Conservation (phyloP, 352 stramenopile genomes). For the Pythium monospermum region DNA sequence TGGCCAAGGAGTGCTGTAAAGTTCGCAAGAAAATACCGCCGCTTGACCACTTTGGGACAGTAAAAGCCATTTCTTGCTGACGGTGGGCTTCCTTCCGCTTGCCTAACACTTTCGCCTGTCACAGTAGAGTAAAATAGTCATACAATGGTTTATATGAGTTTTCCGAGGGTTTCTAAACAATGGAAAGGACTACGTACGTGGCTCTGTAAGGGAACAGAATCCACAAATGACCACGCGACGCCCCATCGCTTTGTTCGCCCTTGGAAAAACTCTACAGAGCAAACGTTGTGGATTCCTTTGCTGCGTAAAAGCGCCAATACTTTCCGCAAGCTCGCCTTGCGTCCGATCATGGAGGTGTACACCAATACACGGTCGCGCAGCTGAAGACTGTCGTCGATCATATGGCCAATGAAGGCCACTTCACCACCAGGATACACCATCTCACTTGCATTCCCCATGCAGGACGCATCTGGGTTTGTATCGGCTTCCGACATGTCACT, state of each 20-base stretch:
- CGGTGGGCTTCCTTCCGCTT: conserved; percentile 79
- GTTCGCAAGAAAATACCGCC: no score
- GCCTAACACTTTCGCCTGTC: conserved; percentile 66
- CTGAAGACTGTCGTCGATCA: conserved; percentile 89
- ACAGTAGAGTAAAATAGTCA: neutral
- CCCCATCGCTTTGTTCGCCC: conserved; percentile 91
- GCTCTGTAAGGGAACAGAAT: conserved; percentile 22
- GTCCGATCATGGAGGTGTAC: conserved; percentile 94
- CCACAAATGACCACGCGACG: conserved; percentile 90
- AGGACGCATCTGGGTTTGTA: conserved; percentile 66
- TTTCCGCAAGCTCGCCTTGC: conserved; percentile 89
- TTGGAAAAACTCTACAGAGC: conserved; percentile 93
- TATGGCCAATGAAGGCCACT: conserved; percentile 90
- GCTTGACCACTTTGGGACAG: conserved; percentile 24
- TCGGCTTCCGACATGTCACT: conserved; percentile 71
- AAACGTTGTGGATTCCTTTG: conserved; percentile 59
- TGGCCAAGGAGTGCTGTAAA: no score
- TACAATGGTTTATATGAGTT: no score
- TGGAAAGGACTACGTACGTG: conserved; percentile 25
- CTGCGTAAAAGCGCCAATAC: conserved; percentile 82
- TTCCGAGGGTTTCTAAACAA: neutral
- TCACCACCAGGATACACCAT: conserved; percentile 91
- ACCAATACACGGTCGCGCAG: conserved; percentile 79
- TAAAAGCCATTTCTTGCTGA: conserved; percentile 49
- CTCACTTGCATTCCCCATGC: conserved; percentile 69